Evolutionary conservation across 148 eudicot genomes (phyloP), one percentile per base, ranked within the genome.

Genomic region (Fagopyrum esculentum): DNA sequence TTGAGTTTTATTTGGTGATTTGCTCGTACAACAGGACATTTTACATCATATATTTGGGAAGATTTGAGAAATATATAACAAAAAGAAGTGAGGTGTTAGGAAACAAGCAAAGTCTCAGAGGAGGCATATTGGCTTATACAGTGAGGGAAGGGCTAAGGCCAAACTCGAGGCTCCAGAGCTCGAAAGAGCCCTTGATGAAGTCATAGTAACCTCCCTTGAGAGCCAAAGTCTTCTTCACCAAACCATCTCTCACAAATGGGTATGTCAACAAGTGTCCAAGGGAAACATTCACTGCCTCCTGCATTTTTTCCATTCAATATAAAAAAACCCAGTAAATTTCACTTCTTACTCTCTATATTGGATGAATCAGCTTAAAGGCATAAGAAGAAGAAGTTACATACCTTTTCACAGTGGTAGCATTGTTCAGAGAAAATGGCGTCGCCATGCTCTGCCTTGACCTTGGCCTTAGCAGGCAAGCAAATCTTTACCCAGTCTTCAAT

Each of bases 401-500:
- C 98, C 97, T 90, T 94, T 78, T 91, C 98, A 81, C 96, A 91
- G 16, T 29, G 11, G 48, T 80, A 30, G 59, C 93, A 88, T 78
- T 86, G 97, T 6, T 88, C 92, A 15, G 78, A 79, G 9, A 94
- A 84, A 51, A 90, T 26, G 26, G 84, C 81, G 76, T 49, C 46
- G 4, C 77, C 81, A 52, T 47, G 7, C 35, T 79, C 87, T 9
- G 97, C 85, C 56, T 77, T 74, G 72, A 91, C 96, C 87, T 92
- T 94, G 76, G 74, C 68, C 89, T 90, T 94, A 44, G 98, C 98
- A 69, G 98, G 96, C 73, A 85, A 79, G 64, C 89, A 52, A 46
- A 94, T 86, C 73, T 86, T 91, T n/a, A 94, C 93, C 98, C 98
- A 94, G 64, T 90, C 92, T 78, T 94, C 98, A 64, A 94, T 91